These are phyloP conservation scores for Eremochloa ophiuroides DNA, from an alignment of 176 grass and related monocot genomes.

Conservation along the genomic window DNA sequence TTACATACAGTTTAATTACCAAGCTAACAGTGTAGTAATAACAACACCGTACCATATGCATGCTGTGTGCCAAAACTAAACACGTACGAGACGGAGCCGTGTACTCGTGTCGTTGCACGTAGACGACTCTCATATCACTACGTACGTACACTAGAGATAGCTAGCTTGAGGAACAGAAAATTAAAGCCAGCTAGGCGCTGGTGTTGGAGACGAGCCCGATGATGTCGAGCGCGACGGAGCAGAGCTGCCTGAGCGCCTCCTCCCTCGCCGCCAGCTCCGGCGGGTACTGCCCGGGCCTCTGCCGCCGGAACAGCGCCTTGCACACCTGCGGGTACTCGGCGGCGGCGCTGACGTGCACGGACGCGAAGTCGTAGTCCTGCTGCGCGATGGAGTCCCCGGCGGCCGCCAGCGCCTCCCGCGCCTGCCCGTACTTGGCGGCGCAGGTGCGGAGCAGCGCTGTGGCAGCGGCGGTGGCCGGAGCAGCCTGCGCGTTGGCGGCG, in stretches of 20 bases:
- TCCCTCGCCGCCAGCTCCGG: constrained; percentile 49
- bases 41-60: too few species aligned
- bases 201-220: constrained; percentile 44
- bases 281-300: constrained; percentile 48
- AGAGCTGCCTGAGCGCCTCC: constrained; percentile 57
- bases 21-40: too few species aligned
- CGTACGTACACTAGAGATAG: too few species aligned
- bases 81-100: too few species aligned
- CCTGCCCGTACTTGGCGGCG: constrained; percentile 48
- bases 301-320: constrained; percentile 54
- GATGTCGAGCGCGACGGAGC: constrained; percentile 72
- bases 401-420: constrained; percentile 43
- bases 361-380: constrained; percentile 68
- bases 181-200: not conserved
- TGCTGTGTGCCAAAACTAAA: too few species aligned
- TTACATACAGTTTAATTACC: too few species aligned
- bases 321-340: constrained; percentile 83
- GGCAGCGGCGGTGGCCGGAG: not conserved
- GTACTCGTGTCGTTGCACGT: too few species aligned
- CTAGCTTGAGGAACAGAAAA: too few species aligned
- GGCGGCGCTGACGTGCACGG: constrained; percentile 76
- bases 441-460: constrained; percentile 49
- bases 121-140: too few species aligned
- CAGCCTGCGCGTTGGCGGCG: not conserved
- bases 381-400: constrained; percentile 44